phyloP scores from a whole-genome alignment of 768 basidiomycete genomes.

The Neoboletus magnificus region DNA sequence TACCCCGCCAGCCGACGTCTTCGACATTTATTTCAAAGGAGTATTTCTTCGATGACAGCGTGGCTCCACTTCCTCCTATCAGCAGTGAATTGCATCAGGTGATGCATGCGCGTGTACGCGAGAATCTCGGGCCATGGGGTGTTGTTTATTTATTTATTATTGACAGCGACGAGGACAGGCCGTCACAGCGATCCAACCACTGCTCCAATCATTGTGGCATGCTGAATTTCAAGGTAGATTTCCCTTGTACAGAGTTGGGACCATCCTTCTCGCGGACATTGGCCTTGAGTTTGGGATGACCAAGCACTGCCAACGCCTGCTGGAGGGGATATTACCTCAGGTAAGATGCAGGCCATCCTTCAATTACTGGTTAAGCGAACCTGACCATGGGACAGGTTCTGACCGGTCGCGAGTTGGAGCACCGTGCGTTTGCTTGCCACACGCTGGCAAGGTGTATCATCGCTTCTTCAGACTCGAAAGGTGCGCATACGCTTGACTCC shows the following conservation, averaged over 20 bases:
- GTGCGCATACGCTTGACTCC: constrained; percentile 33
- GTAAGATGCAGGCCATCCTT: constrained; percentile 35
- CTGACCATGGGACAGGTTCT: constrained; percentile 49
- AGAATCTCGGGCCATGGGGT: constrained; percentile 11
- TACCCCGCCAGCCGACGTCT: constrained; percentile 52
- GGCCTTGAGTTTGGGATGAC: constrained; percentile 76
- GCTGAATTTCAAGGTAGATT: constrained; percentile 75
- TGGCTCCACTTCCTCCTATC: constrained; percentile 35
- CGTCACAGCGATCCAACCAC: constrained; percentile 56
- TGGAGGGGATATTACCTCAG: constrained; percentile 83
- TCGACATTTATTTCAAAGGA: constrained; percentile 53
- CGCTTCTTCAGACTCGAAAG: constrained; percentile 45
- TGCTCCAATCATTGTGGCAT: constrained; percentile 73
- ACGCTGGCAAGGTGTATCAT: constrained; percentile 74
- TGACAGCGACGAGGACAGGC: constrained; percentile 63
- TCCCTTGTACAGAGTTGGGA: constrained; percentile 61
- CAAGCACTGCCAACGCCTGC: constrained; percentile 54
- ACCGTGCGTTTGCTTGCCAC: constrained; percentile 71
- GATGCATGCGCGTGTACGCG: constrained; percentile 40
- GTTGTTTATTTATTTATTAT: constrained; percentile 2
- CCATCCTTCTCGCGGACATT: constrained; percentile 74
- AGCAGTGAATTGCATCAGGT: constrained; percentile 43
- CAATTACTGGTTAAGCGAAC: neutral
- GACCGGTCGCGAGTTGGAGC: constrained; percentile 68
- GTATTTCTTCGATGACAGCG: constrained; percentile 48